Conservation (phyloP, 2,329 filamentous ascomycete species). For the Arthrobotrys entomopaga region DNA sequence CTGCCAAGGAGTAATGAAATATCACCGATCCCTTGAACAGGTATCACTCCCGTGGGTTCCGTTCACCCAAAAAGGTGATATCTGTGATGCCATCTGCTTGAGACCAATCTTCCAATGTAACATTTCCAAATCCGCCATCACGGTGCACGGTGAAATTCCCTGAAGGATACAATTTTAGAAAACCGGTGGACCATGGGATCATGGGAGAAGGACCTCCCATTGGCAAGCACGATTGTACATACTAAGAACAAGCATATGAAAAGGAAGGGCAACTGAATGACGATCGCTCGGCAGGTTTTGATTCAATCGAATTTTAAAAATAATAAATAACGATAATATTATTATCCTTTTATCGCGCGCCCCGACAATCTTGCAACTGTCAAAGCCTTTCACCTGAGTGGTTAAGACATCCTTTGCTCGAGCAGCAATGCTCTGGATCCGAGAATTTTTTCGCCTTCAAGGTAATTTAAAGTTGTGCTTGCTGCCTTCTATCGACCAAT, state of each 20-base stretch:
- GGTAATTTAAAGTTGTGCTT: constrained; percentile 32
- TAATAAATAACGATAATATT: background rate
- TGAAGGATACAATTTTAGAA: constrained; percentile 32
- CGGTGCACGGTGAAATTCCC: too few species aligned
- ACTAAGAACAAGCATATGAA: constrained; percentile 26
- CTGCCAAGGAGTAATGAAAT: background rate
- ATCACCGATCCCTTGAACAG: background rate
- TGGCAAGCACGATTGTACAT: constrained; percentile 31
- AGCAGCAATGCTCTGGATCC: constrained; percentile 6
- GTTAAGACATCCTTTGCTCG: constrained; percentile 25
- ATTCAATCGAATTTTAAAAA: constrained; percentile 20
- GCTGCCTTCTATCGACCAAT: constrained; percentile 30
- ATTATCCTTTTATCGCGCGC: constrained; percentile 10
- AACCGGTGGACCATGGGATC: constrained; percentile 16
- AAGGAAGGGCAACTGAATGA: constrained; percentile 25
- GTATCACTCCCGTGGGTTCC: constrained; percentile 12
- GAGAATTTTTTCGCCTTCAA: constrained; percentile 25
- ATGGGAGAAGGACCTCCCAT: constrained; percentile 23
- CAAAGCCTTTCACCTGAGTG: constrained; percentile 39
- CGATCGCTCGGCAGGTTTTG: constrained; percentile 25
- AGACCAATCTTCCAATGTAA: background rate
- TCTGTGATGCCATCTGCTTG: background rate
- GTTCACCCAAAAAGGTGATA: constrained; percentile 22
- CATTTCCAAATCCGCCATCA: too few species aligned
- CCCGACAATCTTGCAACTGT: constrained; percentile 23